phyloP scores from a whole-genome alignment of 208 protist genomes.

The Herpetomonas samuelpessoai region DNA sequence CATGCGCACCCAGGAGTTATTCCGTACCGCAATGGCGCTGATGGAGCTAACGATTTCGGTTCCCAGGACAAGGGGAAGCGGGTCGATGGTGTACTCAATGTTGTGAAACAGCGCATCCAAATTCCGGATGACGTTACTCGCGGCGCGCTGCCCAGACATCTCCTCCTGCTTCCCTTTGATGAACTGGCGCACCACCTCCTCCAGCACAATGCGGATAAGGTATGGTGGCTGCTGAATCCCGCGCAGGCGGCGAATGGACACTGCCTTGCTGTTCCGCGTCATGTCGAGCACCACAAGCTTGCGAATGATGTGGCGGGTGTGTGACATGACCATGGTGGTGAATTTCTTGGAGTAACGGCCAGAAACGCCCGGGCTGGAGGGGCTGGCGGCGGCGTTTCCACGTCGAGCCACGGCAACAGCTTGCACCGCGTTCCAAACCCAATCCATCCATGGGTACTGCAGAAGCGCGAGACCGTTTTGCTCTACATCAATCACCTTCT shows the following conservation, averaged over 20 bases:
- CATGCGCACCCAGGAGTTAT: constrained; percentile 80
- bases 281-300: constrained; percentile 78
- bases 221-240: constrained; percentile 32
- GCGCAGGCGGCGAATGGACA: constrained; percentile 43
- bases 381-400: constrained; percentile 4
- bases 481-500: constrained; percentile 73
- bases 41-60: constrained; percentile 77
- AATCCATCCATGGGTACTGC: constrained; percentile 69
- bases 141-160: constrained; percentile 30
- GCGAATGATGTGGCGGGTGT: constrained; percentile 55
- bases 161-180: constrained; percentile 36
- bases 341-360: constrained; percentile 23
- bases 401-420: constrained; percentile 32
- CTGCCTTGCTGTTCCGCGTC: constrained; percentile 48
- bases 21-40: constrained; percentile 82
- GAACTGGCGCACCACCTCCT: constrained; percentile 70
- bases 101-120: constrained; percentile 63
- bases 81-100: constrained; percentile 51
- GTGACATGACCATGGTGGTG: constrained; percentile 36
- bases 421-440: constrained; percentile 66
- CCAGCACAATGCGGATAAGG: constrained; percentile 62
- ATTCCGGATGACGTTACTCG: constrained; percentile 74
- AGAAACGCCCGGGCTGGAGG: background rate
- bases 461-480: constrained; percentile 64
- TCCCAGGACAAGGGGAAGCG: constrained; percentile 57